A percentile compares a stretch with the other conserved stretches of the same genome.
These are phyloP conservation scores for Raphanus hybrid DNA, from an alignment of 441 rosid species.

Conservation along the genomic window DNA sequence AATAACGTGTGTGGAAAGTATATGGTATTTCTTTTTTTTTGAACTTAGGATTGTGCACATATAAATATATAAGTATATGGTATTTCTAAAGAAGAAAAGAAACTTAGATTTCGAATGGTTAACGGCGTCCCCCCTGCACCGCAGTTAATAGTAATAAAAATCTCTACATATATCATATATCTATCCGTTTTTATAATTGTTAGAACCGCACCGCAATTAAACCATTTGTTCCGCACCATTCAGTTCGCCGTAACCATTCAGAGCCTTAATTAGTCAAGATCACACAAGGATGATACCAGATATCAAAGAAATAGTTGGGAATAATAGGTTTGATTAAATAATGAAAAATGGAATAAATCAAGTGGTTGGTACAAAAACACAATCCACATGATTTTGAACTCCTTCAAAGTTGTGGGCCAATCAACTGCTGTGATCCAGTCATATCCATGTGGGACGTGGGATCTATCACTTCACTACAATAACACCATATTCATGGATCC, in stretches of 20 bases:
- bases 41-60: too few relatives aligned
- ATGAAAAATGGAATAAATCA: too few relatives aligned
- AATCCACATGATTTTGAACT: constrained; percentile 26
- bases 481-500: constrained; percentile 13
- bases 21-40: too few relatives aligned
- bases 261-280: constrained; percentile 20
- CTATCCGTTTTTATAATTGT: too few relatives aligned
- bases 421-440: constrained; percentile 11
- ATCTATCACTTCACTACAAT: not conserved
- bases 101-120: not conserved
- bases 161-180: too few relatives aligned
- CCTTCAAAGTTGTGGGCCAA: constrained; percentile 41
- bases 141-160: too few relatives aligned
- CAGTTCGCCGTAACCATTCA: too few relatives aligned
- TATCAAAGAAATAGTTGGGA: constrained; percentile 16
- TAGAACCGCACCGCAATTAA: too few relatives aligned
- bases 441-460: too few relatives aligned
- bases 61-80: too few relatives aligned
- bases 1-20: not conserved
- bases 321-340: not conserved
- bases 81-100: not conserved
- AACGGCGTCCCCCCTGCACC: too few relatives aligned
- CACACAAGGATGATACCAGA: constrained; percentile 33
- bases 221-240: too few relatives aligned
- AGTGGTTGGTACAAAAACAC: not conserved